Evolutionary conservation across 2,329 filamentous ascomycete genomes (phyloP), one percentile per base, ranked within the genome.

Genomic region (Xylariaceae sp.): DNA sequence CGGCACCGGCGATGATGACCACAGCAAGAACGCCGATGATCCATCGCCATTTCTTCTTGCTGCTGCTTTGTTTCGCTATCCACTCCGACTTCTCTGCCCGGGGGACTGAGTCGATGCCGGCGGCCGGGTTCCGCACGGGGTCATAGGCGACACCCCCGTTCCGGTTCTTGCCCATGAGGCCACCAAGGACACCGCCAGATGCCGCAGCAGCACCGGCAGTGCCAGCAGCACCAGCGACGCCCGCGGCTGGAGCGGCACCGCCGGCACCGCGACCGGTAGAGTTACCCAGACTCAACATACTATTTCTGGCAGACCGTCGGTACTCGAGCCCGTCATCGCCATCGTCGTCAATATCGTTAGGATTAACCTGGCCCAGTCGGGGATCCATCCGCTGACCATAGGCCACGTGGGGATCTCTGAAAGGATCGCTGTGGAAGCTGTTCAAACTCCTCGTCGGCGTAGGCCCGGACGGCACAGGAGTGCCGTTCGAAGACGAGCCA

Each of bases 271-370:
- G 60, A 33, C 58, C 55, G 47, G 63, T 71, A 15, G 70, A 67
- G 27, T 68, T 65, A 7, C 71, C 70, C 3, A 78, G 63, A 42
- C 75, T 78, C 24, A 83, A 62, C 59, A 82, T 74, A 24, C 83
- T 80, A 48, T 69, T 73, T 43, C 74, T 71, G 59, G 70, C 52
- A 59, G 63, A 54, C 57, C 59, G 63, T 35, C 61, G 65, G 51
- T 75, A 81, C 4, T 75, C 71, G 36, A 92, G 72, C 1, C 84
- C 88, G 58, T 94, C 89, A 54, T 95, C 89, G 18, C 86, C 88
- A 56, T 96, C 89, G 59, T 95, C 89, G 15, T 76, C 76, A 48
- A 95, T 89, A 11, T 82, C 80, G 54, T 85, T 78, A 3, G 88
- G 88, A 57, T 95, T 81, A 43, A 92, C 74, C 2, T 76, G 66